These are phyloP conservation scores for Ambrosiella beaveri DNA, from an alignment of 2,329 filamentous ascomycete species.

Conservation along the genomic window DNA sequence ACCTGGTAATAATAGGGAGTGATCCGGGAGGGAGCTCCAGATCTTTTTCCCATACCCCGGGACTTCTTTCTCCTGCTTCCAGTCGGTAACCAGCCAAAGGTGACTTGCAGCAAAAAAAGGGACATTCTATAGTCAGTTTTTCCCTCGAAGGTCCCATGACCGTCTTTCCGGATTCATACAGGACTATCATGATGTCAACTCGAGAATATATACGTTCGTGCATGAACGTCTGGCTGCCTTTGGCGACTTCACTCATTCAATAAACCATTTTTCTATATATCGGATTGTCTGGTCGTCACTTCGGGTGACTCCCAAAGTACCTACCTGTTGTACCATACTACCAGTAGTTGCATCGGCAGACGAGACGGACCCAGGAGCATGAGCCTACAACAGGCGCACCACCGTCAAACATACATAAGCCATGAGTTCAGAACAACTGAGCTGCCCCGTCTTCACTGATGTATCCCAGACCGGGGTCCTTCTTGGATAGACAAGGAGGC, in stretches of 20 bases:
- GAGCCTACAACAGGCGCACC: background rate
- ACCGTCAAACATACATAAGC: background rate
- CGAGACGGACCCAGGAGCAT: background rate
- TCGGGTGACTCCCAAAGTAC: too few relatives aligned
- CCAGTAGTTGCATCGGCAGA: background rate
- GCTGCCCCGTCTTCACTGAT: background rate
- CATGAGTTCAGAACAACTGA: background rate
- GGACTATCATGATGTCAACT: too few relatives aligned
- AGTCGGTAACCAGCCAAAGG: too few relatives aligned
- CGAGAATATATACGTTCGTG: too few relatives aligned
- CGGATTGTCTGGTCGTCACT: background rate
- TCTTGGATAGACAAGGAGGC: background rate
- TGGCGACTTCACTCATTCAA: too few relatives aligned
- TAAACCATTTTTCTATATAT: too few relatives aligned
- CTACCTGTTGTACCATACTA: background rate
- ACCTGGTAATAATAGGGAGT: background rate
- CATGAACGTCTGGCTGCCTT: too few relatives aligned
- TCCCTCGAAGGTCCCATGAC: too few relatives aligned
- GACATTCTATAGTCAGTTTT: too few relatives aligned
- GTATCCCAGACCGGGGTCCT: background rate
- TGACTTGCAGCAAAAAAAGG: background rate
- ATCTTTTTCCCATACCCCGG: background rate
- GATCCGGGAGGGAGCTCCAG: background rate
- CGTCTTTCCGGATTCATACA: too few relatives aligned
- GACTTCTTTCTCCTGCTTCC: slow-evolving; percentile 1